Conservation (phyloP, 2,329 filamentous ascomycete genomes). For the Aspergillus persii region DNA sequence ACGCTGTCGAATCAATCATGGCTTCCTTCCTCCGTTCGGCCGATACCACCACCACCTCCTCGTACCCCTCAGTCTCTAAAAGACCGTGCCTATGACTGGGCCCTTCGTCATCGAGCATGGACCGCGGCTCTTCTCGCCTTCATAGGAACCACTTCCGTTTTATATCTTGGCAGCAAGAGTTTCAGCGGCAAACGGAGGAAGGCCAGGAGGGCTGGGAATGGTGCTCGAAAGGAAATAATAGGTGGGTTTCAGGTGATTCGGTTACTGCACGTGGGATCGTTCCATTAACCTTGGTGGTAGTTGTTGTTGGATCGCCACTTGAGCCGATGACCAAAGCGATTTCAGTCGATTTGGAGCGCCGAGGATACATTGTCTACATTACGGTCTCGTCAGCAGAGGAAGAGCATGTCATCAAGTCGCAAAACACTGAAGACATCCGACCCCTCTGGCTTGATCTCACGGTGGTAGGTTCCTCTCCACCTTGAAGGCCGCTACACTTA, state of each 20-base stretch:
- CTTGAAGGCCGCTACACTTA: constrained; percentile 1
- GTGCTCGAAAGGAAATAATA: constrained; percentile 80
- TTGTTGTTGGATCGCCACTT: constrained; percentile 83
- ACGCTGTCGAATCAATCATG: constrained; percentile 65
- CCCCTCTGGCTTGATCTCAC: constrained; percentile 80
- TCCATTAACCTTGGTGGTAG: constrained; percentile 41
- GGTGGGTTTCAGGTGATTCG: constrained; percentile 37
- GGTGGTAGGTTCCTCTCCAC: constrained; percentile 25
- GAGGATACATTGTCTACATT: constrained; percentile 91
- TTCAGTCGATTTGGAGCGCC: constrained; percentile 79
- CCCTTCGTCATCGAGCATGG: constrained; percentile 68
- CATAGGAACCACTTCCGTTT: constrained; percentile 60
- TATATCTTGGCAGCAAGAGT: constrained; percentile 62
- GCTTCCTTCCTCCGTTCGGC: constrained; percentile 68
- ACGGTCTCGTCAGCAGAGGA: constrained; percentile 84
- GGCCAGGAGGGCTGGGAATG: constrained; percentile 75
- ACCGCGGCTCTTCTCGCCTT: constrained; percentile 70
- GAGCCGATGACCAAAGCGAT: constrained; percentile 81
- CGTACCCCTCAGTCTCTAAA: constrained; percentile 40
- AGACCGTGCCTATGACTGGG: constrained; percentile 67
- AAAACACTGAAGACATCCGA: constrained; percentile 77
- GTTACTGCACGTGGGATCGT: constrained; percentile 9
- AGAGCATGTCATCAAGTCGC: constrained; percentile 71
- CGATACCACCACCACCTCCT: constrained; percentile 38
- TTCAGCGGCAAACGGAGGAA: constrained; percentile 63